Conservation (phyloP, 2,329 filamentous ascomycete species). For the Teratosphaeriaceae sp. region DNA sequence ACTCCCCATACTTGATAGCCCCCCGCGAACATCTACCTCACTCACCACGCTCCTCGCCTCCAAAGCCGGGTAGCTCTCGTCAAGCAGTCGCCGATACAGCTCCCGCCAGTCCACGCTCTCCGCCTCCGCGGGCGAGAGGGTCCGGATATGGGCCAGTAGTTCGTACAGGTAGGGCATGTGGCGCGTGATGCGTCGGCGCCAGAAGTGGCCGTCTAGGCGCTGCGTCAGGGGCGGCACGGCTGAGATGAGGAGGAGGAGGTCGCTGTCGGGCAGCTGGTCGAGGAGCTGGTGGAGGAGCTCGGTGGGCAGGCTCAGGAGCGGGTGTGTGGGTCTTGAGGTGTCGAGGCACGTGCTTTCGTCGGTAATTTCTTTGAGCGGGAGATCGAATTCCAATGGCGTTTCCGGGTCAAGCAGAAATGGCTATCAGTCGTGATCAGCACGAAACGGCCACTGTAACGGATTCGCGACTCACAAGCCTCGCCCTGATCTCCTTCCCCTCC, state of each 20-base stretch:
- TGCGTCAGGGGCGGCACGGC: background rate
- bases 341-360: no score
- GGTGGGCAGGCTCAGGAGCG: background rate
- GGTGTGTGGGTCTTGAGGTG: no score
- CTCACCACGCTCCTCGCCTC: no score
- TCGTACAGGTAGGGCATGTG: background rate
- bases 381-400: no score
- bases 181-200: background rate
- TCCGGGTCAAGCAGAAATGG: no score
- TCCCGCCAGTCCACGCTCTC: no score
- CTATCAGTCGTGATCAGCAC: no score
- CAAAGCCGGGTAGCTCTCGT: background rate
- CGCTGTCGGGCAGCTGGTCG: background rate
- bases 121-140: no score
- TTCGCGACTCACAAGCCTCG: background rate
- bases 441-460: no score
- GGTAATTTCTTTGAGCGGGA: no score
- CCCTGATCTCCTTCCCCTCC: background rate
- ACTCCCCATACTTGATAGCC: background rate
- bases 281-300: background rate
- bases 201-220: background rate
- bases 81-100: background rate
- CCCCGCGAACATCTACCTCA: no score
- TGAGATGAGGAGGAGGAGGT: background rate
- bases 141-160: background rate